Evolutionary conservation across 2,329 filamentous ascomycete species (phyloP), one percentile per base, ranked within the genome.

Genomic region (Penicillium occitanis): DNA sequence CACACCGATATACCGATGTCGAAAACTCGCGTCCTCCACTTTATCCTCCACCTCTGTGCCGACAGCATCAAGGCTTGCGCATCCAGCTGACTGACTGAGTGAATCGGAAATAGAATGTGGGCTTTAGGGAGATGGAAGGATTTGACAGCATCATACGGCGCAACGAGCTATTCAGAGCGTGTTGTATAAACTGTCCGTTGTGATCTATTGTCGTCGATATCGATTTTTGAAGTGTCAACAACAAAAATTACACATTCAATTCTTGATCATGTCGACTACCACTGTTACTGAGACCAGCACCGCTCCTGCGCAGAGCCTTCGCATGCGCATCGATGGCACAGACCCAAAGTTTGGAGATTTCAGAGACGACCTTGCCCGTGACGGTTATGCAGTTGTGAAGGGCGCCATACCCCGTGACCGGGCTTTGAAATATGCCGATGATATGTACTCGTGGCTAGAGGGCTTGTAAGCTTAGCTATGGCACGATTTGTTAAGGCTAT

Each of bases 331-430:
- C 11, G 44, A 48, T 10, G 44, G 44, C 44, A 48, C 19, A 25
- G 44, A 48, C 19, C 44, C 22, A 28, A 42, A 58, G 3, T 68
- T 75, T 74, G 70, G 76, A 69, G 71, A 81, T 75, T 71, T 80
- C 80, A 64, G 80, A 68, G 69, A 81, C 71, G 64, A 83, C 17
- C 78, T 82, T 64, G 72, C 77, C 69, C 72, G 72, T 46, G 71
- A 81, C 42, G 40, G 25, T 6, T 61, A 40, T 10, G 37, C 25
- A 30, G 30, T 61, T n/a, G 17, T 61, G 35, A 50, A 61, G 13
- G n/a, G 37, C 7, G 25, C 58, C n/a, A 61, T 40, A 17, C 19
- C 22, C 44, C 30, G 42, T n/a, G 40, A 30, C 19, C 22, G 59
- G 40, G 17, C 40, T 28, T 19, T 46, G 3, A 61, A 30, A n/a